Conservation (phyloP, 23 red algal genomes). For the Gracilaria gracilis region DNA sequence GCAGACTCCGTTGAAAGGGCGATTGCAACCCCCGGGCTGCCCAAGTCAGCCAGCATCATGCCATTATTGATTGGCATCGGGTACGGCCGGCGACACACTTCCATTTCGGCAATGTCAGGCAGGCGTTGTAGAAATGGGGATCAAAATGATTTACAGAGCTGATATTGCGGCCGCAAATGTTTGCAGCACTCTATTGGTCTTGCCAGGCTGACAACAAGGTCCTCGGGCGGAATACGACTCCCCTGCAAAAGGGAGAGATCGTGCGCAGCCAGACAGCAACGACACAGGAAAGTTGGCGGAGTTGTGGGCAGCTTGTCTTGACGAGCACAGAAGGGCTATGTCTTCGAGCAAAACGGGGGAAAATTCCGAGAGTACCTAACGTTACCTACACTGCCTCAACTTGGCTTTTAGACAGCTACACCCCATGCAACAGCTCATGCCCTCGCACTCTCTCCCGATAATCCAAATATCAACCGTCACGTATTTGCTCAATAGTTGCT, state of each 20-base stretch:
- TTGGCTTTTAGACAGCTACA: too few species aligned
- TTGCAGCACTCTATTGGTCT: background rate
- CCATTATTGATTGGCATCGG: too few species aligned
- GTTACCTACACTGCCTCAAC: too few species aligned
- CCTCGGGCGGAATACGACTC: background rate
- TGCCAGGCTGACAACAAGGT: background rate
- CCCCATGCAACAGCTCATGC: too few species aligned
- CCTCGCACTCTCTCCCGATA: background rate
- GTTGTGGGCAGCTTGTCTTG: background rate
- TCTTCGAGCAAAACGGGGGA: too few species aligned
- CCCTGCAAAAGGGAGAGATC: background rate
- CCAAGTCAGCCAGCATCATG: background rate
- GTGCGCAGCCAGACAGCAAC: background rate
- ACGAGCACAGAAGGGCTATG: too few species aligned
- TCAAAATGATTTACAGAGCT: slow-evolving; percentile 18
- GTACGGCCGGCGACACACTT: background rate
- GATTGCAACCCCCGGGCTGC: background rate
- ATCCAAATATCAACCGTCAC: background rate
- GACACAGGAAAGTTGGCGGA: background rate
- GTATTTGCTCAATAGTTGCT: background rate
- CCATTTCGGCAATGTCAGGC: background rate
- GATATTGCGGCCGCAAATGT: background rate
- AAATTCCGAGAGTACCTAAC: too few species aligned
- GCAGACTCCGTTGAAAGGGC: background rate
- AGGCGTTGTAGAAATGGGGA: background rate